phyloP scores from a whole-genome alignment of 208 protist genomes.

The Leishmania tarentolae region DNA sequence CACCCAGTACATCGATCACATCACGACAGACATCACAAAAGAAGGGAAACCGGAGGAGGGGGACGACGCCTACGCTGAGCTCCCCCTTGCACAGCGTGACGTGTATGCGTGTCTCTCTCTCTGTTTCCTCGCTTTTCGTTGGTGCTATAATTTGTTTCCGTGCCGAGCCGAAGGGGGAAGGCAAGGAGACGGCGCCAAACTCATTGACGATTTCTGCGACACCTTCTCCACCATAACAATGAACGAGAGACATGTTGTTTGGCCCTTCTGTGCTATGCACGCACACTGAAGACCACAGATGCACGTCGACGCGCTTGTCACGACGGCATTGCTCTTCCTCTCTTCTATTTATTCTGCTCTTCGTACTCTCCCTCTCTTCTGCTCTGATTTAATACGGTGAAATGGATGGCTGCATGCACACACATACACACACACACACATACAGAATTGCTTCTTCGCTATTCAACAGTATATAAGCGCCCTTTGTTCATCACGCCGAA shows the following conservation, averaged over 20 bases:
- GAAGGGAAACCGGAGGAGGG: background rate
- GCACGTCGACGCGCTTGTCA: background rate
- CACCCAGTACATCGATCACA: background rate
- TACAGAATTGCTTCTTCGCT: background rate
- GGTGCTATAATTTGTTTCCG: background rate
- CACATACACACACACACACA: constrained; percentile 4
- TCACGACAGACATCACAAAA: background rate
- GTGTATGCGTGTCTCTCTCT: background rate
- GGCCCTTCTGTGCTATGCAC: background rate
- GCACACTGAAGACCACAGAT: background rate
- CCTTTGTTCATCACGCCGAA: background rate
- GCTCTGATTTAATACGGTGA: too few relatives aligned
- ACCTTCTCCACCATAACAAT: background rate
- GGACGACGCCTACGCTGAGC: background rate
- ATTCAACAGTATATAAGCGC: background rate
- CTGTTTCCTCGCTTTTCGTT: background rate
- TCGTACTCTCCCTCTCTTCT: background rate
- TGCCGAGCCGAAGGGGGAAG: background rate
- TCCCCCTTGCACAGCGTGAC: background rate
- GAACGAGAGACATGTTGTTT: background rate
- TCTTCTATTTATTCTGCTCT: background rate
- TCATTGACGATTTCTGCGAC: background rate
- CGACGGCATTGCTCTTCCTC: background rate
- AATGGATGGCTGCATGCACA: background rate
- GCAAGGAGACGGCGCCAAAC: background rate